A percentile compares a stretch with the other conserved stretches of the same genome.
Evolutionary conservation across 331 rosid genomes (phyloP).

Genomic region (Malus hybrid): DNA sequence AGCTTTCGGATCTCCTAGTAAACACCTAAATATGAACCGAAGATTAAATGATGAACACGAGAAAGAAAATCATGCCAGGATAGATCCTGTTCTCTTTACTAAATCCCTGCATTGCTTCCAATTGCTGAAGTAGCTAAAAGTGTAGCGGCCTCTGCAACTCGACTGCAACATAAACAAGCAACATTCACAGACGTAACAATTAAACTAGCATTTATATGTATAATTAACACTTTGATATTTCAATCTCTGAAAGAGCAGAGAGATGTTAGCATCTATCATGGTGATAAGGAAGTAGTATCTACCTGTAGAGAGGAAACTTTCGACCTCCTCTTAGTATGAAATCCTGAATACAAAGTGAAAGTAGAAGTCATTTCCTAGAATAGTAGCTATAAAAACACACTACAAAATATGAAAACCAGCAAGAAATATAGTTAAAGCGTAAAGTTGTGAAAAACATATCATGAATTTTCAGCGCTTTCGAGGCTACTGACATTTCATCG

Average conservation of each 20-base stretch:
- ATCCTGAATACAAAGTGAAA: slow-evolving; percentile 51
- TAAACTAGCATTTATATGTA: not conserved
- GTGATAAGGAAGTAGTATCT: not conserved
- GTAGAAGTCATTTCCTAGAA: not conserved
- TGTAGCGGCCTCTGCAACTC: slow-evolving; percentile 61
- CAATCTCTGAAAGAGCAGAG: not conserved
- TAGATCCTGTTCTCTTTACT: slow-evolving; percentile 52
- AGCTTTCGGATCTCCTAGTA: slow-evolving; percentile 86
- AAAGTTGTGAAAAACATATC: not conserved
- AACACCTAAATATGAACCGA: slow-evolving; percentile 6
- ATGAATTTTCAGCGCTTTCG: not conserved
- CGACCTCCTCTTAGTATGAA: slow-evolving; percentile 78
- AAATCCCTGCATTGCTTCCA: slow-evolving; percentile 44
- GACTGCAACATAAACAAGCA: slow-evolving; percentile 37
- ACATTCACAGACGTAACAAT: not conserved
- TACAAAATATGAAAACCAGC: not conserved
- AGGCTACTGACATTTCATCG: not conserved
- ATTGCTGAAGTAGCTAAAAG: slow-evolving; percentile 59
- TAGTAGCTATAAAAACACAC: not conserved
- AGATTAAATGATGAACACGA: slow-evolving; percentile 15
- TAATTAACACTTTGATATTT: not conserved
- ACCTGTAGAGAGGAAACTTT: slow-evolving; percentile 82
- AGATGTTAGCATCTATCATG: slow-evolving; percentile 1
- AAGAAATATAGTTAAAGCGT: not conserved
- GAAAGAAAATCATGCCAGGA: slow-evolving; percentile 76